Base-by-base conservation (phyloP, 164 flowering plant genomes). In the Vitis rupestris region DNA sequence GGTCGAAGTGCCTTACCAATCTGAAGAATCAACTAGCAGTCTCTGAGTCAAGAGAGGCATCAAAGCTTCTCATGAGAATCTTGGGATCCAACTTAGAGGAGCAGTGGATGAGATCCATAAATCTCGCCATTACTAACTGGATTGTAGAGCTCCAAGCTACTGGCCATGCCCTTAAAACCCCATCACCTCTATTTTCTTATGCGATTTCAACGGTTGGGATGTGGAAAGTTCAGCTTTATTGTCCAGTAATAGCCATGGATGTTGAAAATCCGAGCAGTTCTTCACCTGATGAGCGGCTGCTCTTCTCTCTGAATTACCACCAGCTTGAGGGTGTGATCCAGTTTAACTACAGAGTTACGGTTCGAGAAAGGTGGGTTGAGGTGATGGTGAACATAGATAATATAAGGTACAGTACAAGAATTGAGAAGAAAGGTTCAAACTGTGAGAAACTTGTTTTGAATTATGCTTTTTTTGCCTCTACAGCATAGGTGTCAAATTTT, bases 281-380 rank as follows among this genome's bases (percentile, higher is more conserved):
- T 30, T 61, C 82, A 0, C 67, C 69, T 2, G 88, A 88, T 72
- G 89, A 87, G 6, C 80, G 83, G 14, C 74, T 94, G 72, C 58
- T 52, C 14, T 89, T 90, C 80, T 92, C 98, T 17, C 78, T 94
- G 10, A 82, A 79, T 48, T 84, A 85, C 72, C 91, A 92, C 66
- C 99, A 92, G 49, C 85, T 92, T 59, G 97, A 91, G 76, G 92
- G 95, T 2, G 99, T 94, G 16, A 74, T 94, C 56, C 99, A 94
- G 54, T 82, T 94, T 58, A 81, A 87, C 60, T 74, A 88, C 82
- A 84, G 65, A 49, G 85, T 87, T 50, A 54, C 53, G 0, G 30
- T 77, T 57, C 76, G 63, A 55, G 90, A 92, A 54, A 85, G 78
- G 50, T 90, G 90, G 94, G 65, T 91, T 30, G 91, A 86, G 3